Percentiles rank a stretch among this genome's conserved stretches.
Evolutionary conservation across 805 yeast species (phyloP).

Genomic region (Spathaspora boniae): DNA sequence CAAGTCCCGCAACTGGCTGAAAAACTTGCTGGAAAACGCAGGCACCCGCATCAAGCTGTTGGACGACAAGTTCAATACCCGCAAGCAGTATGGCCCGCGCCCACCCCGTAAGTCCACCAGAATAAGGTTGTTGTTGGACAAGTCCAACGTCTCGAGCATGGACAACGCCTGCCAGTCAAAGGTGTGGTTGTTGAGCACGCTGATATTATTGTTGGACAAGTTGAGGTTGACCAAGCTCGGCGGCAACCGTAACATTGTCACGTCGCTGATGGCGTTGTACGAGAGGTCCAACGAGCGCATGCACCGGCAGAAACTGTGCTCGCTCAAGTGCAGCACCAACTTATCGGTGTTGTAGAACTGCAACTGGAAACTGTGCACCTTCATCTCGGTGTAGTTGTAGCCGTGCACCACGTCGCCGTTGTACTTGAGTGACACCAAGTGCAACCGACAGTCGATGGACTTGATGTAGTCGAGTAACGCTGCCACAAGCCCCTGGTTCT

Average conservation of each 20-base stretch:
- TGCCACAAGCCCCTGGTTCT: background rate
- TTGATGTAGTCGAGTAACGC: background rate
- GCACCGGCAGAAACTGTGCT: background rate
- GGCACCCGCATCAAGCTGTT: slow-evolving; percentile 17
- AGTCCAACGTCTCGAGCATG: slow-evolving; percentile 14
- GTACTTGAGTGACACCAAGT: slow-evolving; percentile 1
- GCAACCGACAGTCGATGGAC: background rate
- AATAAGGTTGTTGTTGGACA: slow-evolving; percentile 23
- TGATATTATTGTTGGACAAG: slow-evolving; percentile 25
- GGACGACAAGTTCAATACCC: slow-evolving; percentile 20
- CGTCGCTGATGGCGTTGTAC: slow-evolving; percentile 23
- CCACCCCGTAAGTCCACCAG: slow-evolving; percentile 1
- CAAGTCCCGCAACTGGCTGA: slow-evolving; percentile 13
- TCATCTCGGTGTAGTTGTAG: background rate
- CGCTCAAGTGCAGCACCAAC: slow-evolving; percentile 11
- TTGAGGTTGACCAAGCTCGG: slow-evolving; percentile 16
- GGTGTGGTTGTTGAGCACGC: slow-evolving; percentile 13
- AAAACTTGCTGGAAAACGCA: slow-evolving; percentile 6
- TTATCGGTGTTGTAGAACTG: slow-evolving; percentile 17
- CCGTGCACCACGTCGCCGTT: background rate
- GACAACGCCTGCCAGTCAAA: slow-evolving; percentile 14
- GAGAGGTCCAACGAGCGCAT: slow-evolving; percentile 20
- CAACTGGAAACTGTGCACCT: slow-evolving; percentile 14
- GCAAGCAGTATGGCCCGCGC: slow-evolving; percentile 1
- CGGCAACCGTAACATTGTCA: slow-evolving; percentile 19